Evolutionary conservation across 1,139 yeast genomes (phyloP).

Genomic region (Yamadazyma triangularis): DNA sequence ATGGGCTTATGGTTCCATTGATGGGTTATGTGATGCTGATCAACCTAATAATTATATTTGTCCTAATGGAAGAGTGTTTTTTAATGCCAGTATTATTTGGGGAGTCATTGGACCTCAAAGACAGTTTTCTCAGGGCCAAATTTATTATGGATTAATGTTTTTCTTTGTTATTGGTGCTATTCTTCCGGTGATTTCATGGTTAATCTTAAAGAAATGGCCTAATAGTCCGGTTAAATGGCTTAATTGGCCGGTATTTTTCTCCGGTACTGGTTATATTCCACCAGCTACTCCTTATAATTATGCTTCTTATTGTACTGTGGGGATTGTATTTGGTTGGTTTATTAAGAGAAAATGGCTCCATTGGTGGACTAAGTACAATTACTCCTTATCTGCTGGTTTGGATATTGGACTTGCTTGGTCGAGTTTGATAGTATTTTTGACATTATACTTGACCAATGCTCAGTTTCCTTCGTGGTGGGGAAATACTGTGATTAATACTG

Average conservation of each 20-base stretch:
- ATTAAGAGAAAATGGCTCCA: slow-evolving; percentile 36
- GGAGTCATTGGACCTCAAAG: slow-evolving; percentile 43
- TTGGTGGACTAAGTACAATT: slow-evolving; percentile 45
- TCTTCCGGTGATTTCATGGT: slow-evolving; percentile 40
- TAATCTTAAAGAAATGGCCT: slow-evolving; percentile 17
- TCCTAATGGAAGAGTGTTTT: slow-evolving; percentile 42
- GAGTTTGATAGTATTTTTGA: slow-evolving; percentile 34
- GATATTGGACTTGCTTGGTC: slow-evolving; percentile 43
- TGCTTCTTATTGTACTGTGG: slow-evolving; percentile 35
- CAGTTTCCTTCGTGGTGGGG: slow-evolving; percentile 41
- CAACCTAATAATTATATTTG: slow-evolving; percentile 41
- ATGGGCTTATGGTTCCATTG: slow-evolving; percentile 42
- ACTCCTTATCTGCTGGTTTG: slow-evolving; percentile 38
- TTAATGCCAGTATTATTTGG: slow-evolving; percentile 45
- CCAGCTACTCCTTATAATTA: slow-evolving; percentile 45
- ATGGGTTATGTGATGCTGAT: slow-evolving; percentile 41
- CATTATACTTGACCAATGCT: slow-evolving; percentile 24
- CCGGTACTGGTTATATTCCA: slow-evolving; percentile 45
- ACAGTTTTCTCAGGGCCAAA: slow-evolving; percentile 34
- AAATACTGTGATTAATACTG: slow-evolving; percentile 8
- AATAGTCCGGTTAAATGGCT: slow-evolving; percentile 33
- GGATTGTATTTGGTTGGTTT: slow-evolving; percentile 25
- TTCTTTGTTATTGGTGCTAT: slow-evolving; percentile 39
- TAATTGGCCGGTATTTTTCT: slow-evolving; percentile 46
- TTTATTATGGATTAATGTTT: slow-evolving; percentile 35